phyloP scores from a whole-genome alignment of 1,284 basidiomycete species.

The Rhodotorula sp. region DNA sequence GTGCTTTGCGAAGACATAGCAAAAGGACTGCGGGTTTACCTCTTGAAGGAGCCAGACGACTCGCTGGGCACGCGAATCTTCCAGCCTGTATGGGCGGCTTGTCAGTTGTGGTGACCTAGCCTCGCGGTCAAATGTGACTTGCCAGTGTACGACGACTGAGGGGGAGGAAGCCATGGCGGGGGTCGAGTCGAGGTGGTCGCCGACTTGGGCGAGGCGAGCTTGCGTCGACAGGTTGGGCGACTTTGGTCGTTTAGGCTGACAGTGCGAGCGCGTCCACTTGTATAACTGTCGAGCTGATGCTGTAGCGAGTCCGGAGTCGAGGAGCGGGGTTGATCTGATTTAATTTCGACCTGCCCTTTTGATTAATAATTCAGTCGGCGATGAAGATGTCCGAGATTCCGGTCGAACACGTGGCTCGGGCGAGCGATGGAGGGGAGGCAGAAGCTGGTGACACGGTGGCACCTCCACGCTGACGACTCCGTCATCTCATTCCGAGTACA shows the following conservation, averaged over 20 bases:
- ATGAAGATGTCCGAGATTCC: too few species aligned
- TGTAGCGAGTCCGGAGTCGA: too few species aligned
- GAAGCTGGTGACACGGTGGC: too few species aligned
- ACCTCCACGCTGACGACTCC: too few species aligned
- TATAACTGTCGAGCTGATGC: too few species aligned
- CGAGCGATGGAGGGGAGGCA: too few species aligned
- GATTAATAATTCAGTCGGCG: too few species aligned
- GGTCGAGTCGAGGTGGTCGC: slow-evolving; percentile 3
- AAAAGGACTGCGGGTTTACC: slow-evolving; percentile 7
- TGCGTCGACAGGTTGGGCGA: slow-evolving; percentile 5
- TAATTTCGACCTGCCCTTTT: too few species aligned
- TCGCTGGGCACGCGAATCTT: slow-evolving; percentile 43
- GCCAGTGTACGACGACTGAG: slow-evolving; percentile 21
- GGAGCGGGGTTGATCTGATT: too few species aligned
- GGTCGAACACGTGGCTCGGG: too few species aligned
- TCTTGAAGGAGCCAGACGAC: slow-evolving; percentile 43
- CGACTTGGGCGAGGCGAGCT: slow-evolving; percentile 1
- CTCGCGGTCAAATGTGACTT: background rate
- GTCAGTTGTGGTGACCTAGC: background rate
- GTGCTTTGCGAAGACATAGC: background rate
- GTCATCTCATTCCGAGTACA: too few species aligned
- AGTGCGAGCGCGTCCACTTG: background rate
- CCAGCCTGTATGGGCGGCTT: slow-evolving; percentile 25
- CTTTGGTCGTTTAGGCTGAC: background rate
- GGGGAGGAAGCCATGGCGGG: background rate